A percentile compares a stretch with the other conserved stretches of the same genome.
These are phyloP conservation scores for Yamadazyma kitorensis DNA, from an alignment of 805 yeast genomes.

Conservation along the genomic window DNA sequence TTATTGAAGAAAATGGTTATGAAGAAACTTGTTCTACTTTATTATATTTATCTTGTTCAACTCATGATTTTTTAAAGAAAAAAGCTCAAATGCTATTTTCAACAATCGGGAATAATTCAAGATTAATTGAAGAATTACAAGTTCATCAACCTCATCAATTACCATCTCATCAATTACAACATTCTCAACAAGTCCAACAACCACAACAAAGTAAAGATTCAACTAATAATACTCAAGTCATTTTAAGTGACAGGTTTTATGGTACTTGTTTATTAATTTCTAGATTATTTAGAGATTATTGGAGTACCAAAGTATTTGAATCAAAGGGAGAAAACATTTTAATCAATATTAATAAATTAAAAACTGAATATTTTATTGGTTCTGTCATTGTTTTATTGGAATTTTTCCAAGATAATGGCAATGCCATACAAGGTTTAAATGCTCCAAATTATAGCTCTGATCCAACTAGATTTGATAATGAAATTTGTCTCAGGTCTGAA, in stretches of 20 bases:
- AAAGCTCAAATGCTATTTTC: slow-evolving; percentile 51
- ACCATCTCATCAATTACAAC: too few species aligned
- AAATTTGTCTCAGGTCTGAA: slow-evolving; percentile 82
- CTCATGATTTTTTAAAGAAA: slow-evolving; percentile 46
- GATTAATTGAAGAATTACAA: slow-evolving; percentile 25
- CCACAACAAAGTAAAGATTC: background rate
- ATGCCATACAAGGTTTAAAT: slow-evolving; percentile 56
- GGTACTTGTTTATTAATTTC: slow-evolving; percentile 80
- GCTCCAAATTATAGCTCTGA: slow-evolving; percentile 56
- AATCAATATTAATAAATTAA: slow-evolving; percentile 45
- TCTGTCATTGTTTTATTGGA: slow-evolving; percentile 68
- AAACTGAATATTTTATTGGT: slow-evolving; percentile 67
- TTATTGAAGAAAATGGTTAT: slow-evolving; percentile 76
- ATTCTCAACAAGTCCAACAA: slow-evolving; percentile 2
- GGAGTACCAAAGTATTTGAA: slow-evolving; percentile 72
- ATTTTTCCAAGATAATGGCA: slow-evolving; percentile 65
- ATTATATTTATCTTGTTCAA: slow-evolving; percentile 75
- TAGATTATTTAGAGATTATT: slow-evolving; percentile 71
- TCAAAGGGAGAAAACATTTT: slow-evolving; percentile 43
- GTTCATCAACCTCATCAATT: slow-evolving; percentile 5
- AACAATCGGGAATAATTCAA: slow-evolving; percentile 53
- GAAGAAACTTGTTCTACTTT: slow-evolving; percentile 91
- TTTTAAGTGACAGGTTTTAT: slow-evolving; percentile 86
- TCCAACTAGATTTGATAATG: slow-evolving; percentile 50
- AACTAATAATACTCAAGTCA: slow-evolving; percentile 58